Base-by-base conservation (phyloP, 306 rosid genomes). In the Vachellia collinsii region DNA sequence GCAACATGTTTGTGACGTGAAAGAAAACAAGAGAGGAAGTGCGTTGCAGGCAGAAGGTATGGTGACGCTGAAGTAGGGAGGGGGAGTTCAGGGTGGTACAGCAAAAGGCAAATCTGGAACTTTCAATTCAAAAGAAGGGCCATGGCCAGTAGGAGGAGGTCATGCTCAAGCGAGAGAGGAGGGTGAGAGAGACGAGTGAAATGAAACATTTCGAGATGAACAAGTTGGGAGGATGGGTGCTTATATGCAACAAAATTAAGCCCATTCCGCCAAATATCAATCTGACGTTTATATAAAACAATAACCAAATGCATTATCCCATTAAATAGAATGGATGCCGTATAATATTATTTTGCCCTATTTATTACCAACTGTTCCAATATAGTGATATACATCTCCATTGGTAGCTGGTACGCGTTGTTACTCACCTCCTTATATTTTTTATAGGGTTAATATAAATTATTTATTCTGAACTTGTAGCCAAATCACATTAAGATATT, bases 1-100 rank as follows among this genome's bases (percentile, higher is more conserved):
- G 89, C 83, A 87, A 54, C 91, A 91, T 86, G 19, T 74, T 50
- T 70, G 42, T 6, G 79, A 23, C 74, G n/a, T 5, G 16, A 63
- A 58, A 1, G 56, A 50, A 50, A 50, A 14, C 56, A 63, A 63
- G 13, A 64, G 70, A 64, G 70, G 11, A 34, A 62, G 67, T 11
- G 12, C 14, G 47, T 11, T 38, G 8, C 11, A 47, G 12, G 8
- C 11, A 47, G 12, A 0, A 13, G 76, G 38, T 37, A 29, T 29
- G 3, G 16, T 8, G 22, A 54, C 13, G 68, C 19, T 29, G 16
- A 64, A 1, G 42, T 34, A 72, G 20, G 29, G 51, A 5, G 1
- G 19, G 19, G 20, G 3, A 50, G 6, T 50, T 19, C 5, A 50
- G 56, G 1, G 8, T 9, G 23, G 44, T 64, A 36, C 8, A 0